These are phyloP conservation scores for Penicillium canescens DNA, from an alignment of 495 filamentous ascomycete genomes.

Conservation along the genomic window DNA sequence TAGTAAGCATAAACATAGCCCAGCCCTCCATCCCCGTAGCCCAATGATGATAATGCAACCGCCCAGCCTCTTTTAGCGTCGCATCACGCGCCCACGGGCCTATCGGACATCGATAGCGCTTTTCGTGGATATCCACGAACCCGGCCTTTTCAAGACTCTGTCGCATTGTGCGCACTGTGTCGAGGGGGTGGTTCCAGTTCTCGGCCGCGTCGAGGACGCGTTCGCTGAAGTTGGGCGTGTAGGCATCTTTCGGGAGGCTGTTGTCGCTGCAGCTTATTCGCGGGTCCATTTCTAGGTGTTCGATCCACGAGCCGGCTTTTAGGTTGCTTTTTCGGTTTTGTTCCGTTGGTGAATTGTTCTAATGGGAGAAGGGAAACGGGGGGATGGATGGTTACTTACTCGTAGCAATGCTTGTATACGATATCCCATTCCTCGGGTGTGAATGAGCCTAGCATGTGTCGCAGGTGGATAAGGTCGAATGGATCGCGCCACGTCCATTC, in stretches of 20 bases:
- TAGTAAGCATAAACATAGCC: constrained; percentile 12
- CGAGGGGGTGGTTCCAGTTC: constrained; percentile 1
- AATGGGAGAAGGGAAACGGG: too few relatives aligned
- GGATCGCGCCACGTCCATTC: constrained; percentile 20
- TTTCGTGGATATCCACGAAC: constrained; percentile 20
- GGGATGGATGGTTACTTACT: constrained; percentile 17
- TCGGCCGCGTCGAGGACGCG: constrained; percentile 11
- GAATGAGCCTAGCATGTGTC: constrained; percentile 11
- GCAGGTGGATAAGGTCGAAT: constrained; percentile 26
- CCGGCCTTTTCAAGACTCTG: constrained; percentile 24
- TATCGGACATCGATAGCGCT: constrained; percentile 2
- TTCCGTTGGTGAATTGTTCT: not conserved
- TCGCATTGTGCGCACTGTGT: constrained; percentile 11
- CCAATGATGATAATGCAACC: constrained; percentile 10
- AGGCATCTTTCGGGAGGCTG: constrained; percentile 24
- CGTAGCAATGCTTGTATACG: too few relatives aligned
- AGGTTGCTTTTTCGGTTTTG: constrained; percentile 17
- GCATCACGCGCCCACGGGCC: constrained; percentile 14
- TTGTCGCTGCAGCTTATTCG: constrained; percentile 40
- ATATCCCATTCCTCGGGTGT: not conserved
- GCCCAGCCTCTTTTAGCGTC: constrained; percentile 5
- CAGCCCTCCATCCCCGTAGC: constrained; percentile 14
- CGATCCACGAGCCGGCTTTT: constrained; percentile 52
- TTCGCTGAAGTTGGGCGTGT: constrained; percentile 10
- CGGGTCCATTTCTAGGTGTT: constrained; percentile 47